Evolutionary conservation across 2,329 filamentous ascomycete genomes (phyloP), one percentile per base, ranked within the genome.

Genomic region (Fusarium sp.): DNA sequence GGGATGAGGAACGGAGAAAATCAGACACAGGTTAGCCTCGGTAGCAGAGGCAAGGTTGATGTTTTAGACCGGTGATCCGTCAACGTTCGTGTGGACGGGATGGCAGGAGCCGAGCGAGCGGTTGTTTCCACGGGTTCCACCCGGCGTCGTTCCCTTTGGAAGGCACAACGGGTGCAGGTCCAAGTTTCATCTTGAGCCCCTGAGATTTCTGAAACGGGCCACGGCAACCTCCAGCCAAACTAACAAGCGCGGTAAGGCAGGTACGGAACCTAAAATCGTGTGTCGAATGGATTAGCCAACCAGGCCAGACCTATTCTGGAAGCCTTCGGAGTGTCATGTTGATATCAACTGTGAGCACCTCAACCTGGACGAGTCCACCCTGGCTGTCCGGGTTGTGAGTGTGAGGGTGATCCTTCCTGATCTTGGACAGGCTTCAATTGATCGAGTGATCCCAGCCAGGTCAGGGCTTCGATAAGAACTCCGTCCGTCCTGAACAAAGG

Each of bases 191-290:
- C 58, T 50, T 32, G 5, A 57, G 37, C 71, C 72, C 68, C 67
- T 75, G 64, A 37, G 20, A 34, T 43, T 71, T 77, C 74, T 77
- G 76, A 78, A 78, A 78, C 76, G 62, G 60, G 34, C 61, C 64
- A 67, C 20, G 63, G 32, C 25, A 20, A 25, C 34, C 30, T 32
- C 45, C 35, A 59, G 25, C 43, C 43, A 48, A n/a, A 48, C 41
- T 32, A n/a, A 41, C 56, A 35, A 43, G 41, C 60, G 60, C 60
- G 50, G 20, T 32, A 54, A 58, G 56, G 41, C 68, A 74, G 68
- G 68, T 48, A 67, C 43, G 60, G 18, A 52, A 45, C 60, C 68
- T 59, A 54, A 54, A 54, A 27, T 41, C n/a, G 67, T 56, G 41
- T 27, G 32, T 56, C 64, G n/a, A 23, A n/a, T 8, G 11, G 27